Conservation (phyloP, 169 alveolate genomes). For the Perkinsus olseni region DNA sequence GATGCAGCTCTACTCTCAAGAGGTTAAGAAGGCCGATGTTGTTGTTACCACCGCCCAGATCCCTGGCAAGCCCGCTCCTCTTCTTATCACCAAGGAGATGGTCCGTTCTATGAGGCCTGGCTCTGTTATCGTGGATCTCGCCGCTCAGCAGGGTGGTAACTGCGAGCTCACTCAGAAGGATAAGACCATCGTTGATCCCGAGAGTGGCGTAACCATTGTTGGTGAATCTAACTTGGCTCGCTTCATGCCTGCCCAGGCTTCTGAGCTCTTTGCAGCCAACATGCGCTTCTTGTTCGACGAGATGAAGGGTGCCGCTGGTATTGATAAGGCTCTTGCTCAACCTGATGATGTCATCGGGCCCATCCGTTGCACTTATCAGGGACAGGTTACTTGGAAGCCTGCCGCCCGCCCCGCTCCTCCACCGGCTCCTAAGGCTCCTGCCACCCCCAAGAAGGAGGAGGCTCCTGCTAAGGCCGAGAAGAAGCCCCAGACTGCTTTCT, state of each 20-base stretch:
- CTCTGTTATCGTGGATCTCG: conserved; percentile 77
- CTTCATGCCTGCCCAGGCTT: conserved; percentile 67
- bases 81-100: conserved; percentile 62
- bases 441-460: too few relatives aligned
- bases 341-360: too few relatives aligned
- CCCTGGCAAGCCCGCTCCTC: conserved; percentile 80
- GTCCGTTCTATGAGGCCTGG: conserved; percentile 74
- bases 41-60: conserved; percentile 74
- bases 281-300: conserved; percentile 50
- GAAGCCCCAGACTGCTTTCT: too few relatives aligned
- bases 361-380: too few relatives aligned
- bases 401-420: too few relatives aligned
- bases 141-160: conserved; percentile 85
- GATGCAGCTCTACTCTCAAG: conserved; percentile 51
- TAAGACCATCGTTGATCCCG: conserved; percentile 43
- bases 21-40: conserved; percentile 66
- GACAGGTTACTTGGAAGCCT: too few relatives aligned
- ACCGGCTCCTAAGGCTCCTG: too few relatives aligned
- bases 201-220: conserved; percentile 69
- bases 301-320: conserved; percentile 51
- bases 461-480: too few relatives aligned
- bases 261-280: conserved; percentile 70
- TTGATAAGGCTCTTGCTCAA: conserved; percentile 25
- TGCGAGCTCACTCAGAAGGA: conserved; percentile 57
- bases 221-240: conserved; percentile 77